These are phyloP conservation scores for Stropharia rugosoannulata DNA, from an alignment of 768 basidiomycete genomes.

Conservation along the genomic window DNA sequence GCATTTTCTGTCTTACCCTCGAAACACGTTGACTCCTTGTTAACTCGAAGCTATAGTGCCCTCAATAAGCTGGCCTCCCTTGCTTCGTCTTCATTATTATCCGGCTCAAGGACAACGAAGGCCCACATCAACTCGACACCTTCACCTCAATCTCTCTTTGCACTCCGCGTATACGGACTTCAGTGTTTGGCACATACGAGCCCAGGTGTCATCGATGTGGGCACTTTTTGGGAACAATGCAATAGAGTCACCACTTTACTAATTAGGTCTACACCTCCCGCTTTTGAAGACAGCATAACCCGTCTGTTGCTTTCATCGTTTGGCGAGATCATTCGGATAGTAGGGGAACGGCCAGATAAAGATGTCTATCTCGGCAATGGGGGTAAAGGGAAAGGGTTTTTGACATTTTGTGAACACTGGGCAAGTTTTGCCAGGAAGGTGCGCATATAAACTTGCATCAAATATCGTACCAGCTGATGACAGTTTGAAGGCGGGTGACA, in stretches of 20 bases:
- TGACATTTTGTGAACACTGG: constrained; percentile 73
- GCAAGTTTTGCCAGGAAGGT: constrained; percentile 66
- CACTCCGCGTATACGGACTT: constrained; percentile 43
- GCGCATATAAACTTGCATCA: constrained; percentile 10
- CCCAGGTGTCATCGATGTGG: constrained; percentile 44
- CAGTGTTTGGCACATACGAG: constrained; percentile 47
- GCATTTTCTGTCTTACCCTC: constrained; percentile 38
- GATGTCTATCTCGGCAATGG: constrained; percentile 35
- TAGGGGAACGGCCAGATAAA: constrained; percentile 34
- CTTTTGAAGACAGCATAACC: constrained; percentile 30
- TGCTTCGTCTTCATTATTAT: constrained; percentile 1
- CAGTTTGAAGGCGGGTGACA: constrained; percentile 43
- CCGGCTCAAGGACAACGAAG: constrained; percentile 6
- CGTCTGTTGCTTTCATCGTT: constrained; percentile 41
- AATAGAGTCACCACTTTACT: constrained; percentile 49
- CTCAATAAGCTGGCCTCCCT: constrained; percentile 42
- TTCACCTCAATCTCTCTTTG: constrained; percentile 26
- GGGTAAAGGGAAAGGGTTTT: constrained; percentile 47
- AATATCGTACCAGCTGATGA: neutral
- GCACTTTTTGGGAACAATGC: constrained; percentile 71
- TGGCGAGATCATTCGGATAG: constrained; percentile 38
- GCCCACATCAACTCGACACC: neutral
- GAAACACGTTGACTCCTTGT: constrained; percentile 56
- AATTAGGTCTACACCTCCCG: constrained; percentile 30
- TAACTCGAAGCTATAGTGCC: constrained; percentile 59